Evolutionary conservation across 73 alveolate genomes (phyloP).

Genomic region (Tetrahymena malaccensis): DNA sequence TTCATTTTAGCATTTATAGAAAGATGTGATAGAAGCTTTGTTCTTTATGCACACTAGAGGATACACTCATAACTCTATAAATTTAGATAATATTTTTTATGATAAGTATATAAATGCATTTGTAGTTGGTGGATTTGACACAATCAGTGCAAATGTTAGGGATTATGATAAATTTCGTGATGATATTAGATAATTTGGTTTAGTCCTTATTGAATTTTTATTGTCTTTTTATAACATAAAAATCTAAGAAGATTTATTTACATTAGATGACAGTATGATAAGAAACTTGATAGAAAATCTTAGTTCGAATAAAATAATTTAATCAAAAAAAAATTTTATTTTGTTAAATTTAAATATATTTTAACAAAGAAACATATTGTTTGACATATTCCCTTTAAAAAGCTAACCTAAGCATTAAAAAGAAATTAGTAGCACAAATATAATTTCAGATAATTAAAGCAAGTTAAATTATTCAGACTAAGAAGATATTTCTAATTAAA

Average conservation of each 20-base stretch:
- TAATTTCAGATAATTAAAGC: neutral
- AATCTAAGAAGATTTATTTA: neutral
- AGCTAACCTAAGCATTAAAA: neutral
- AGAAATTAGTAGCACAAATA: neutral
- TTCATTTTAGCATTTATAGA: neutral
- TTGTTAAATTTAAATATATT: neutral
- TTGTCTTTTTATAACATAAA: neutral
- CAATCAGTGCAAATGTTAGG: neutral
- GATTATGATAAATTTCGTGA: neutral
- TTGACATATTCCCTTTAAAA: neutral
- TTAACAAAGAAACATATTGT: neutral
- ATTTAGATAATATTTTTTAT: neutral
- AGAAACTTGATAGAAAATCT: neutral
- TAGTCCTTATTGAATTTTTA: neutral
- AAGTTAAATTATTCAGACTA: neutral
- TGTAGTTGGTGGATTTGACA: neutral
- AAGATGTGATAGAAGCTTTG: neutral
- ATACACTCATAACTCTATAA: neutral
- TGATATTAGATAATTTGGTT: neutral
- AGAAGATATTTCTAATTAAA: neutral
- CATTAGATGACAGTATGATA: neutral
- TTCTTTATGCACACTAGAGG: neutral
- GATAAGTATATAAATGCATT: neutral
- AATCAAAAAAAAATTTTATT: neutral
- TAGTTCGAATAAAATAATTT: neutral